Evolutionary conservation across 495 filamentous ascomycete genomes (phyloP), one percentile per base, ranked within the genome.

Genomic region (Rhypophila decipiens): DNA sequence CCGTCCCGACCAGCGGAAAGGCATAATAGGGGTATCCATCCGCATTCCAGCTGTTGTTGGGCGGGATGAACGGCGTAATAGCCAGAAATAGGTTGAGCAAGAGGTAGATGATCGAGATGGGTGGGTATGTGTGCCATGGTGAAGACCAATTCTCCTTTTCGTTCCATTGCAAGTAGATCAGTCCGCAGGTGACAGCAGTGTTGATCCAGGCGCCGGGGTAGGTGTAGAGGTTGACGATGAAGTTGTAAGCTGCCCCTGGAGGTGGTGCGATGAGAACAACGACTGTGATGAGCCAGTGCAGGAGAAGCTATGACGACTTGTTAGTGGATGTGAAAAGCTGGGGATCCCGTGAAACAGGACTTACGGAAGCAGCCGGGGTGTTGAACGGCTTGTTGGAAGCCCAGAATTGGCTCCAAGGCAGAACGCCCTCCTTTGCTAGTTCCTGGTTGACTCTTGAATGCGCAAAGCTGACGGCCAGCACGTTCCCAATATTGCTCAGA

Each of bases 391-490:
- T 55, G 24, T 27, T 63, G 0, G 59, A 63, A 0, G 79, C 72
- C 22, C 84, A 70, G 13, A 75, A 57, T 12, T 62, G 60, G 24
- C 79, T 72, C 47, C 66, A 83, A 2, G 84, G 84, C 12, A 87
- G 59, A 22, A 86, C 75, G 0, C 83, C 83, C 59, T 85, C 79
- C 23, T 75, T 73, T 10, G 80, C 84, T 18, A 86, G 70, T 59
- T 86, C 84, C 61, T 85, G 79, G 51, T 85, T 86, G 23, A 86
- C 67, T 0, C 84, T 70, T 2, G 84, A 79, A 68, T 86, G 62
- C 0, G 66, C 66, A 50, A 73, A 72, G 39, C 61, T 65, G 15
- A 70, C 68, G 9, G 70, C 68, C 20, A 70, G 51, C 5, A 73
- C 65, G 56, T 86, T 86, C 0, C 83, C 84, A 15, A 80, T 77